Evolutionary conservation across 2,329 filamentous ascomycete species (phyloP).

Genomic region (Exophiala bonariae): DNA sequence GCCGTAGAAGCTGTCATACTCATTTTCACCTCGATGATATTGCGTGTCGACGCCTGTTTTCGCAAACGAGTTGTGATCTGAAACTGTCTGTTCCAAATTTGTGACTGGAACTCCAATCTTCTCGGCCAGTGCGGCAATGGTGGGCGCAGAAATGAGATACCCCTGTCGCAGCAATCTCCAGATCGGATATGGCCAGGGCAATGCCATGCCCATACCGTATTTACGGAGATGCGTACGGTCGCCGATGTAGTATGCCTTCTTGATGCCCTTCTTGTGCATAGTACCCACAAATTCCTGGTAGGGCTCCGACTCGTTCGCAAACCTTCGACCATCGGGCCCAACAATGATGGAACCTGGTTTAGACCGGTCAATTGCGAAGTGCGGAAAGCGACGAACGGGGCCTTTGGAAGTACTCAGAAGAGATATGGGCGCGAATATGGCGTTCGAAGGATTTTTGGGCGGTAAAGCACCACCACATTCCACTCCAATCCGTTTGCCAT

Average conservation of each 20-base stretch:
- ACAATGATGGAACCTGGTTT: slow-evolving; percentile 16
- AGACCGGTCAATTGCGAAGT: slow-evolving; percentile 9
- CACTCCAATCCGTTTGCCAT: slow-evolving; percentile 7
- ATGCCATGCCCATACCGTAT: slow-evolving; percentile 17
- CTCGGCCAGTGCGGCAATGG: slow-evolving; percentile 9
- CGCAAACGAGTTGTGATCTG: slow-evolving; percentile 33
- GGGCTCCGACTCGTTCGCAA: slow-evolving; percentile 13
- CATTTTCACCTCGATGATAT: slow-evolving; percentile 34
- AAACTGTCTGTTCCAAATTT: slow-evolving; percentile 5
- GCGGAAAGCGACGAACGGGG: slow-evolving; percentile 5
- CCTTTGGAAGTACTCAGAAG: background rate
- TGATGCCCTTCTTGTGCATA: slow-evolving; percentile 6
- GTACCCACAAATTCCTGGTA: slow-evolving; percentile 12
- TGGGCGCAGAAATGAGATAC: slow-evolving; percentile 12
- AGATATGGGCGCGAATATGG: slow-evolving; percentile 12
- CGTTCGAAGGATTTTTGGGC: slow-evolving; percentile 1
- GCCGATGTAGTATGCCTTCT: slow-evolving; percentile 12
- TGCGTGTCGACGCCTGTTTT: slow-evolving; percentile 33
- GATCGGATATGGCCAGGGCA: slow-evolving; percentile 8
- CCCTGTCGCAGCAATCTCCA: slow-evolving; percentile 5
- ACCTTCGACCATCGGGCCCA: slow-evolving; percentile 8
- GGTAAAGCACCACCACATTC: slow-evolving; percentile 7
- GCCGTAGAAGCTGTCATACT: slow-evolving; percentile 36
- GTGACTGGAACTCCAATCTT: slow-evolving; percentile 10
- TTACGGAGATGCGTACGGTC: slow-evolving; percentile 8